Base-by-base conservation (phyloP, 768 basidiomycete genomes). In the Sarcodon aspratus region DNA sequence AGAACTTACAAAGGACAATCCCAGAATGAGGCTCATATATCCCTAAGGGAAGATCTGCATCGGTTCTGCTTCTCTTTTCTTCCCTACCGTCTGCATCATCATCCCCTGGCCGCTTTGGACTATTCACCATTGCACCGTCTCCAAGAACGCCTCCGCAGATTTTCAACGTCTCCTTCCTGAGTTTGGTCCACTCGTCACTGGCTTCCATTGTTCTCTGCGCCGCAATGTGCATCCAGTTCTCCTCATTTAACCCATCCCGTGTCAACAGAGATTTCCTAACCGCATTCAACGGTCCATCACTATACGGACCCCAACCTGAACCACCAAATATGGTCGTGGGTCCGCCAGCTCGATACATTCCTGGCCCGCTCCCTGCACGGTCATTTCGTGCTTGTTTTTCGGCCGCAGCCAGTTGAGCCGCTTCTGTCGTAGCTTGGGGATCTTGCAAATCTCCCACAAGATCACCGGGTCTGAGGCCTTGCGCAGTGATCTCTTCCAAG, bases 181-280 rank as follows among this genome's bases (percentile, higher is more conserved):
- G 74, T 58, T 70, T 74, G 21, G 68, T 55, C 80, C 80, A 88
- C 54, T 79, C 79, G 31, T 74, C 67, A 45, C 81, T 82, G 38
- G 80, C 70, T 42, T 86, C 80, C 5, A 66, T 56, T 1, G 81
- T 79, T 33, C 83, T 73, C 55, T 68, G 71, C 1, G 92, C 85
- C 52, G 82, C 81, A 65, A 83, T 75, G 58, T 65, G 72, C 87
- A 97, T 94, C 93, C 93, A 98, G 59, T 95, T 95, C 56, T 93
- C 86, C 59, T 80, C 83, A 34, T 76, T 81, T 9, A 95, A 76
- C 1, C 90, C 88, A 51, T 88, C 84, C n/a, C 85, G 71, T 40
- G 78, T 74, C 48, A 94, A 63, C 58, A 85, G 62, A 21, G 83
- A 81, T 65, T 93, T 90, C 57, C 87, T 75, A 50, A 92, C 87